Evolutionary conservation across 2,329 filamentous ascomycete genomes (phyloP).

Genomic region (Aotearoamyces nothofagi): DNA sequence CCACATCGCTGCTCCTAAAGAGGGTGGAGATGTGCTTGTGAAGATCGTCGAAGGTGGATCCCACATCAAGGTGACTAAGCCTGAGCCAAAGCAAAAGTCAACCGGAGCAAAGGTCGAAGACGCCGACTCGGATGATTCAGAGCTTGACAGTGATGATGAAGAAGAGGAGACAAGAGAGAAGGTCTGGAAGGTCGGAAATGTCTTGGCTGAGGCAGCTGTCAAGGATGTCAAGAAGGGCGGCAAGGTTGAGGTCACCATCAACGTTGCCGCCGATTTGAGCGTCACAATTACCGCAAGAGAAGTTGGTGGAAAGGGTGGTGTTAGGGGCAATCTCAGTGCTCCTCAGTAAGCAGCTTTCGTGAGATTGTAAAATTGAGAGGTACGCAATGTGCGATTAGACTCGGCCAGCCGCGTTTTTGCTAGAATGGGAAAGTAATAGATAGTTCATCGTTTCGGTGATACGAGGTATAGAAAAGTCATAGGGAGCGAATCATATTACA

Average conservation of each 20-base stretch:
- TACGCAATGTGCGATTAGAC: too few species aligned
- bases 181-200: conserved; percentile 75
- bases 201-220: conserved; percentile 75
- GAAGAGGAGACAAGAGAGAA: conserved; percentile 80
- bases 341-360: too few species aligned
- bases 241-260: conserved; percentile 90
- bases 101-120: conserved; percentile 42
- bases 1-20: conserved; percentile 59
- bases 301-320: conserved; percentile 39
- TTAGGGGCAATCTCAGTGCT: too few species aligned
- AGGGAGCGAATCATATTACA: too few species aligned
- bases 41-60: conserved; percentile 78
- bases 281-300: conserved; percentile 73
- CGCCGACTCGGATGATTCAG: conserved; percentile 41
- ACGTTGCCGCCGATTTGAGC: conserved; percentile 64
- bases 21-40: conserved; percentile 76
- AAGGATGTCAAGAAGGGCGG: conserved; percentile 72
- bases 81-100: conserved; percentile 59
- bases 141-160: conserved; percentile 51
- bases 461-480: too few species aligned
- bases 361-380: too few species aligned
- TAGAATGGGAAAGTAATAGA: too few species aligned
- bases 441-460: too few species aligned
- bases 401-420: too few species aligned
- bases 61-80: conserved; percentile 87